Base-by-base conservation (phyloP, 73 alveolate genomes). In the Symbiodinium natans region DNA sequence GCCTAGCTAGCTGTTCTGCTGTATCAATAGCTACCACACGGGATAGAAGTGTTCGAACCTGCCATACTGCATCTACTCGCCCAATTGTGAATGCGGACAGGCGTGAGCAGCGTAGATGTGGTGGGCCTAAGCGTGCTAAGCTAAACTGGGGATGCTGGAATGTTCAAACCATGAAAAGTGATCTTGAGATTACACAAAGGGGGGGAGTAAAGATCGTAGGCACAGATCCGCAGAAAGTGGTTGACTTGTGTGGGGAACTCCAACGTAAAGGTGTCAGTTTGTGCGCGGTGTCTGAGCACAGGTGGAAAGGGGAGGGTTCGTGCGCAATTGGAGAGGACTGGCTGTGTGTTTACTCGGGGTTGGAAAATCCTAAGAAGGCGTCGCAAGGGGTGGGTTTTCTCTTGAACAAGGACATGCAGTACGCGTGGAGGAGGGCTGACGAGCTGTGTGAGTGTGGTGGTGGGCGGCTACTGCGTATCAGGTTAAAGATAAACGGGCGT, bases 391-490 rank as follows among this genome's bases (percentile, higher is more conserved):
- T 80, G 9, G 88, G 88, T 13, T 3, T 80, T 39, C 34, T 38
- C 10, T 31, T 80, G 54, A 80, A 80, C 41, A 8, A 23, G 88
- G 31, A 10, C 15, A 33, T 80, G 59, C 17, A 8, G 3, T 8
- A 10, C 34, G 88, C 88, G 1, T 80, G 88, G 88, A 41, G 15
- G 7, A 10, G n/a, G 52, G 88, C 88, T 5, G 88, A 46, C 2
- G 88, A 80, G 56, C 21, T 80, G 54, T 80, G 88, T 80, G 88
- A 80, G 36, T 80, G 2, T 39, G 59, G 88, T 3, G 59, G 88
- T 3, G 59, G 56, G 36, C 19, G 88, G 59, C 41, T 80, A 17
- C 52, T 80, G 13, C 54, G 88, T 15, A 80, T 80, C 56, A 10
- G 88, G 59, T 3, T 80, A 17, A 6, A 17, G 19, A 10, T 80